Evolutionary conservation across 352 stramenopile species (phyloP).

Genomic region (Globisporangium echinulatum): DNA sequence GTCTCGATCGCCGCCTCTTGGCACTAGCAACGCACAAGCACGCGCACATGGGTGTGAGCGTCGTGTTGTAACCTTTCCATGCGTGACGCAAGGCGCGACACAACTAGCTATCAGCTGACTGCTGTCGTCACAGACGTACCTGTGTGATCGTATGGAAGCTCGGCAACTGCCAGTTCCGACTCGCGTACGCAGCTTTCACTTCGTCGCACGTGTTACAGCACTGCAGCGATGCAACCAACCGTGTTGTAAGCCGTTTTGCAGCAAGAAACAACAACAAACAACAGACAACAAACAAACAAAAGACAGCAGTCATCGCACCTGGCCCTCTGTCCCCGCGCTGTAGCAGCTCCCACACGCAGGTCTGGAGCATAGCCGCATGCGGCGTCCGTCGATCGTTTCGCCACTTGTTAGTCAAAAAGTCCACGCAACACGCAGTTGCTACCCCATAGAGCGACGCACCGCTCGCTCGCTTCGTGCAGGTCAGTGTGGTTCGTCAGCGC

Average conservation of each 20-base stretch:
- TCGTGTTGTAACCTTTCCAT: too few relatives aligned
- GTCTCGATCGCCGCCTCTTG: constrained; percentile 75
- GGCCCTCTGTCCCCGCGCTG: constrained; percentile 44
- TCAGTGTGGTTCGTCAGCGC: constrained; percentile 67
- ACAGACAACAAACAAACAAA: too few relatives aligned
- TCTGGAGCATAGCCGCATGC: constrained; percentile 13
- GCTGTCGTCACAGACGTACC: constrained; percentile 10
- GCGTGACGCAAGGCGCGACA: background rate
- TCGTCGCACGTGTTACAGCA: constrained; percentile 67
- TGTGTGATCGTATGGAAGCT: constrained; percentile 73
- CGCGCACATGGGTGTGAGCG: background rate
- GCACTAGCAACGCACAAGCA: constrained; percentile 27
- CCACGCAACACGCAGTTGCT: too few relatives aligned
- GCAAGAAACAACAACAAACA: too few relatives aligned
- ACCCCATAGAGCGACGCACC: constrained; percentile 19
- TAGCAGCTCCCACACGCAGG: constrained; percentile 72
- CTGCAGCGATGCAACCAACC: constrained; percentile 10
- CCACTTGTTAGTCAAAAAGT: too few relatives aligned
- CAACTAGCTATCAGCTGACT: background rate
- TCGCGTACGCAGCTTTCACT: constrained; percentile 56
- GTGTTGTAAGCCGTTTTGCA: too few relatives aligned
- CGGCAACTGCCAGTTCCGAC: constrained; percentile 70
- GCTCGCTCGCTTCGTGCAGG: constrained; percentile 43
- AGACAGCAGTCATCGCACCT: constrained; percentile 21
- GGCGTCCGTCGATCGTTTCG: background rate